Evolutionary conservation across 768 basidiomycete species (phyloP), one percentile per base, ranked within the genome.

Genomic region (Calocera cornea): DNA sequence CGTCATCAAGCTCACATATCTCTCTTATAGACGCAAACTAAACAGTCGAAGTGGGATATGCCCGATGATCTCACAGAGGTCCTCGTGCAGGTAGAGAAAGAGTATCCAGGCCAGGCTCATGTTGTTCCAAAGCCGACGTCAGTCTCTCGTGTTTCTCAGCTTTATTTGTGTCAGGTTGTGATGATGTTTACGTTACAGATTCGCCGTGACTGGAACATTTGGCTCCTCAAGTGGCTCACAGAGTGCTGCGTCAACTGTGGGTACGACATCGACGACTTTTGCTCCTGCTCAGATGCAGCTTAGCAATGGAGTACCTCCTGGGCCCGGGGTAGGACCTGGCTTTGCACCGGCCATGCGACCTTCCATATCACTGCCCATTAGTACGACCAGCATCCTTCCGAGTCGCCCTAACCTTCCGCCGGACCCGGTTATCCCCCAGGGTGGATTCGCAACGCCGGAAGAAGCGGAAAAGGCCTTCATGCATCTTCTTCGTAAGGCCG

Each of bases 41-140:
- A 93, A 72, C 91, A 95, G 77, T 95, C 94, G 1, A 92, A 95
- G 80, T 98, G 97, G 97, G 92, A 95, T 68, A 89, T 95, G 86
- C 97, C 97, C 11, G 87, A 92, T 66, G 95, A 98, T 73, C 84
- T 99, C 31, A 78, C 88, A 27, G 81, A 90, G n/a, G 77, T 95
- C 27, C 80, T 93, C 40, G 88, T 91, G 74, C 90, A 87, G 72
- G 88, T 95, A 0, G 90, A 92, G 76, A 89, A 89, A 75, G 89
- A 92, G 68, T 10, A 16, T 31, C 54, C 54, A 10, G 31, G 54
- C 2, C 54, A 27, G 19, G 54, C 54, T 16, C 54, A 33, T 33
- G 27, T 60, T 5, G 54, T 16, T 5, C 54, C 54, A 12, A 60
- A 60, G 54, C 24, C 11, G 31, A 33, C 14, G 54, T 60, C 2